A percentile compares a stretch with the other conserved stretches of the same genome.
Evolutionary conservation across 345 rosid species (phyloP).

Genomic region (Syzygium aqueum): DNA sequence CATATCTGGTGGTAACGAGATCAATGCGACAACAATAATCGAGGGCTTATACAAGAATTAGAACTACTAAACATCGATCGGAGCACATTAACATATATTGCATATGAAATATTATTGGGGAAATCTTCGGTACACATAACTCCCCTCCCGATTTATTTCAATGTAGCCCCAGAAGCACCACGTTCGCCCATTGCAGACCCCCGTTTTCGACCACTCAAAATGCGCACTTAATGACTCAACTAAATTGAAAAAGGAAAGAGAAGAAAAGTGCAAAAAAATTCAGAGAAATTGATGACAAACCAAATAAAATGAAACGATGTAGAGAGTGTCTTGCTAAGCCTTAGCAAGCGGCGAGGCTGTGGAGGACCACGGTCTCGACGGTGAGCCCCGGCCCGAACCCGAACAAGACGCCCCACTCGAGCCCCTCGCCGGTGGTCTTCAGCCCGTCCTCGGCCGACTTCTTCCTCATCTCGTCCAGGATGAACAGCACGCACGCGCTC

Average conservation of each 20-base stretch:
- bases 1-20: not conserved
- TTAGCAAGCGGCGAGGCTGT: conserved; percentile 4
- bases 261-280: not conserved
- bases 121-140: not conserved
- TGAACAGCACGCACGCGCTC: conserved; percentile 31
- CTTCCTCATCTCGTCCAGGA: conserved; percentile 37
- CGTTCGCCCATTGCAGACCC: not conserved
- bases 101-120: not conserved
- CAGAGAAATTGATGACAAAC: not conserved
- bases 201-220: not conserved
- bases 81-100: not conserved
- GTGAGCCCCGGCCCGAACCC: conserved; percentile 46
- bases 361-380: conserved; percentile 40
- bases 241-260: not conserved
- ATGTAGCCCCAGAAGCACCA: not conserved
- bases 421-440: conserved; percentile 32
- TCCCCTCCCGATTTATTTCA: not conserved
- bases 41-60: not conserved
- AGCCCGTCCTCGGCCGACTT: conserved; percentile 17
- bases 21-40: not conserved
- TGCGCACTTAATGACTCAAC: not conserved
- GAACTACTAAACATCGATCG: not conserved
- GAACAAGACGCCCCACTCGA: conserved; percentile 42
- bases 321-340: not conserved
- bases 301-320: not conserved